Evolutionary conservation across 2,329 filamentous ascomycete genomes (phyloP).

Genomic region (Septoria petroselini): DNA sequence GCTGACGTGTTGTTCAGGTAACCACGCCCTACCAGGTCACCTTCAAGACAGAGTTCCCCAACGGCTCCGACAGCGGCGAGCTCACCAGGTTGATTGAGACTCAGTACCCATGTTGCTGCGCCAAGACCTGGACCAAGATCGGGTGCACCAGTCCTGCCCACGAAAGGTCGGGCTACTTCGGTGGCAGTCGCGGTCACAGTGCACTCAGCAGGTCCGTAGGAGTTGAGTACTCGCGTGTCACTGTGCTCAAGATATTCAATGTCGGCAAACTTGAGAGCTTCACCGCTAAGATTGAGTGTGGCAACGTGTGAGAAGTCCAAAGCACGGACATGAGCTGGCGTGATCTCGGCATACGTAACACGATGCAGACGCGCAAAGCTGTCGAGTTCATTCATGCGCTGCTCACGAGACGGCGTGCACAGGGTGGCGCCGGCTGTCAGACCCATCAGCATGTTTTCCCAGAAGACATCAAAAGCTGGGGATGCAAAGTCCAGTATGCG

Average conservation of each 20-base stretch:
- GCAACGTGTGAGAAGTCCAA: conserved; percentile 7
- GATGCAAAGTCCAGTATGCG: conserved; percentile 21
- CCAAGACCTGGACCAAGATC: conserved; percentile 2
- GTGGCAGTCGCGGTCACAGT: conserved; percentile 13
- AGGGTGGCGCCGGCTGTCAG: conserved; percentile 21
- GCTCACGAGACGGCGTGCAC: conserved; percentile 13
- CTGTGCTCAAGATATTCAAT: conserved; percentile 5
- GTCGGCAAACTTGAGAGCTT: conserved; percentile 16
- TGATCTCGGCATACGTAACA: conserved; percentile 17
- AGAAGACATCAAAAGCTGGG: conserved; percentile 17
- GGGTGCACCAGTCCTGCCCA: neutral
- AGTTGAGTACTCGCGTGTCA: conserved; percentile 41
- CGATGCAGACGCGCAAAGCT: conserved; percentile 4
- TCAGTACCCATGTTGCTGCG: conserved; percentile 1
- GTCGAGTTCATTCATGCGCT: conserved; percentile 2
- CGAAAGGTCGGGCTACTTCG: neutral
- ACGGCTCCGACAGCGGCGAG: conserved; percentile 16
- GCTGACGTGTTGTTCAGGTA: conserved; percentile 38
- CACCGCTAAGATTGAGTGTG: conserved; percentile 20
- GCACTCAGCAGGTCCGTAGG: conserved; percentile 46
- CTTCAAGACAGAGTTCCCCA: conserved; percentile 48
- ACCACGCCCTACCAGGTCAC: conserved; percentile 44
- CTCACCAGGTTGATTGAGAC: neutral
- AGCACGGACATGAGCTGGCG: conserved; percentile 14
- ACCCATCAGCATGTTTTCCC: conserved; percentile 20